phyloP scores from a whole-genome alignment of 2,329 filamentous ascomycete genomes.

The Penicillium sp. region DNA sequence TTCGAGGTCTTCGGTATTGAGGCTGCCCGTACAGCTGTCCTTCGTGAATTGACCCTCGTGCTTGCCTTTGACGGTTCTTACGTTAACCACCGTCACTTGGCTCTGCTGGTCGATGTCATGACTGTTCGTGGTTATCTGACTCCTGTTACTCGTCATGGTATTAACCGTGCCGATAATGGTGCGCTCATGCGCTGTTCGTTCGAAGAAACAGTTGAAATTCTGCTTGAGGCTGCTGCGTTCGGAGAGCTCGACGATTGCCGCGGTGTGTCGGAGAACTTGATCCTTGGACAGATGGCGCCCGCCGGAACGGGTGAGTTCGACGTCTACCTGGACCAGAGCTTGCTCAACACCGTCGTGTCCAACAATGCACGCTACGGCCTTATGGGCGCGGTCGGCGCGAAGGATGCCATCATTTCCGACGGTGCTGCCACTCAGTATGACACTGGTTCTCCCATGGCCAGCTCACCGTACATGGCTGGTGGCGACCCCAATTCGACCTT shows the following conservation, averaged over 20 bases:
- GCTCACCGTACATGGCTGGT: constrained; percentile 55
- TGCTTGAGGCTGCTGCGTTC: constrained; percentile 86
- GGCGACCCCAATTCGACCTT: constrained; percentile 54
- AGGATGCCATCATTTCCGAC: constrained; percentile 61
- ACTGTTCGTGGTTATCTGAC: constrained; percentile 88
- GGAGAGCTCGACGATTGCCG: constrained; percentile 96
- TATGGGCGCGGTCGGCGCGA: constrained; percentile 68
- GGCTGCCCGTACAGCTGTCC: constrained; percentile 74
- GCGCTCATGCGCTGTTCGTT: constrained; percentile 99
- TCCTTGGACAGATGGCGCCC: constrained; percentile 91
- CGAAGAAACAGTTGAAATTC: constrained; percentile 96
- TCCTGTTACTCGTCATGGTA: constrained; percentile 94
- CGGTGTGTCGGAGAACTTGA: constrained; percentile 97
- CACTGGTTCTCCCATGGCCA: constrained; percentile 54
- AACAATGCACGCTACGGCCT: constrained; percentile 81
- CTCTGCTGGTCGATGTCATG: constrained; percentile 94
- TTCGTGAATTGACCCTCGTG: constrained; percentile 82
- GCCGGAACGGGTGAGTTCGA: constrained; percentile 97
- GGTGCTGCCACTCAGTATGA: constrained; percentile 94
- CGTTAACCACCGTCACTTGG: constrained; percentile 96
- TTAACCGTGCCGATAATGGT: constrained; percentile 95
- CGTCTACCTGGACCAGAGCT: constrained; percentile 81
- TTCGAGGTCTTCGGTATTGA: constrained; percentile 95
- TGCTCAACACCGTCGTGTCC: constrained; percentile 89
- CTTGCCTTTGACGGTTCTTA: constrained; percentile 98